Conservation (phyloP, 1,139 yeast genomes). For the Suhomyces yuchorum region DNA sequence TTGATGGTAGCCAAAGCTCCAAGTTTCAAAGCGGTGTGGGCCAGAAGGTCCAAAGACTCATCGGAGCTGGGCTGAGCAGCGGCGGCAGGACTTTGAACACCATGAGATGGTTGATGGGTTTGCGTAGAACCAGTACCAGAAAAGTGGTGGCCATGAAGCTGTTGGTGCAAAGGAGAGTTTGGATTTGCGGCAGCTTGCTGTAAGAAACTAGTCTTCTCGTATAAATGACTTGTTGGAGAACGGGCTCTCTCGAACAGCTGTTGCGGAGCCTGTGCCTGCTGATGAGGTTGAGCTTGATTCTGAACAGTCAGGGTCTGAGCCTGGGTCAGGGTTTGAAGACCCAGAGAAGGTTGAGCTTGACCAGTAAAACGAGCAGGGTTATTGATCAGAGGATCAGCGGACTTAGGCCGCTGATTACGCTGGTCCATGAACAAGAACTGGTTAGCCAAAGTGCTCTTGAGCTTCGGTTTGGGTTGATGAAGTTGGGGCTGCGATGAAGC, state of each 20-base stretch:
- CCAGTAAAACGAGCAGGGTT: background rate
- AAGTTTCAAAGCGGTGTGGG: conserved; percentile 52
- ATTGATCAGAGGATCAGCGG: conserved; percentile 41
- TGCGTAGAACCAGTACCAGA: background rate
- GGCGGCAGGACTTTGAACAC: background rate
- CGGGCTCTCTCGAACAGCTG: conserved; percentile 40
- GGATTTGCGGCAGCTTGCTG: conserved; percentile 47
- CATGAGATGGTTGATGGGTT: background rate
- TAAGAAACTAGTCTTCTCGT: conserved; percentile 46
- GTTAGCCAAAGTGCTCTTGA: conserved; percentile 21
- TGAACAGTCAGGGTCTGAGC: background rate
- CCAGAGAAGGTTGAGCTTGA: conserved; percentile 10
- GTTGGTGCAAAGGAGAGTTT: conserved; percentile 29
- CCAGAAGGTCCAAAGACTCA: conserved; percentile 39
- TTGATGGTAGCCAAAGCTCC: conserved; percentile 67
- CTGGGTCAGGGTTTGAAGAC: conserved; percentile 17
- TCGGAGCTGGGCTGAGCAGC: conserved; percentile 11
- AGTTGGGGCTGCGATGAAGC: conserved; percentile 21
- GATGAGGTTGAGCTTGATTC: conserved; percentile 19
- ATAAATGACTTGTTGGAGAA: conserved; percentile 49
- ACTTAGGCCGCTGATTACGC: conserved; percentile 39
- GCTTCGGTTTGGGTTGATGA: conserved; percentile 39
- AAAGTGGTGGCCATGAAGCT: conserved; percentile 16
- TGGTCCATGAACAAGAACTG: conserved; percentile 34
- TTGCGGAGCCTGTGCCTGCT: conserved; percentile 17